A percentile compares a stretch with the other conserved stretches of the same genome.
Evolutionary conservation across 2,329 filamentous ascomycete species (phyloP).

Genomic region (Aureobasidium melanogenum): DNA sequence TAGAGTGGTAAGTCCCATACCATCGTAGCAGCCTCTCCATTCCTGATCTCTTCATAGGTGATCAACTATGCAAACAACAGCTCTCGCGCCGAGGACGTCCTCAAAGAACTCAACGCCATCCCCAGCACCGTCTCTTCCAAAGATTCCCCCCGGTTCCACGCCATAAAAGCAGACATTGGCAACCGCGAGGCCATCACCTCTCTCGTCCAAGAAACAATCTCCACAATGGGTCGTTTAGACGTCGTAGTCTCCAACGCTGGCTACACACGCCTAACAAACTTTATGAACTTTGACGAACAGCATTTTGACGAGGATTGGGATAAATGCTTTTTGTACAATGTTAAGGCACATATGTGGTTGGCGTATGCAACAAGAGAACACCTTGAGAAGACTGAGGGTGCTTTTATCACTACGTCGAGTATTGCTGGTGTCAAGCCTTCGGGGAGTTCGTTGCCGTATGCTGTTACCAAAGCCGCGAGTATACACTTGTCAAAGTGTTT

Average conservation of each 20-base stretch:
- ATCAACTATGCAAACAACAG: conserved; percentile 38
- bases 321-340: conserved; percentile 51
- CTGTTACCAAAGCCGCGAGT: conserved; percentile 29
- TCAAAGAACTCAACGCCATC: conserved; percentile 32
- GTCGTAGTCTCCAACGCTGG: conserved; percentile 35
- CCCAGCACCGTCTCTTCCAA: conserved; percentile 17
- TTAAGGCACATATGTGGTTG: conserved; percentile 54
- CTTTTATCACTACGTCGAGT: conserved; percentile 56
- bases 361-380: conserved; percentile 47
- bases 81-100: conserved; percentile 30
- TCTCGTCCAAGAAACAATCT: conserved; percentile 36
- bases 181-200: conserved; percentile 33
- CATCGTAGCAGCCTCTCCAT: too few species aligned
- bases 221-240: conserved; percentile 39
- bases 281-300: conserved; percentile 44
- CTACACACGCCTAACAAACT: conserved; percentile 33
- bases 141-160: conserved; percentile 30
- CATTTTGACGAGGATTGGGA: conserved; percentile 53
- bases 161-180: conserved; percentile 39
- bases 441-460: conserved; percentile 47
- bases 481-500: conserved; percentile 49
- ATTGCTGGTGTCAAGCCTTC: conserved; percentile 55
- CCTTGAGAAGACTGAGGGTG: conserved; percentile 49
- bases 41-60: neutral
- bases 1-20: conserved; percentile 35